These are phyloP conservation scores for Calcarisporium arbuscula DNA, from an alignment of 2,329 filamentous ascomycete species.

Conservation along the genomic window DNA sequence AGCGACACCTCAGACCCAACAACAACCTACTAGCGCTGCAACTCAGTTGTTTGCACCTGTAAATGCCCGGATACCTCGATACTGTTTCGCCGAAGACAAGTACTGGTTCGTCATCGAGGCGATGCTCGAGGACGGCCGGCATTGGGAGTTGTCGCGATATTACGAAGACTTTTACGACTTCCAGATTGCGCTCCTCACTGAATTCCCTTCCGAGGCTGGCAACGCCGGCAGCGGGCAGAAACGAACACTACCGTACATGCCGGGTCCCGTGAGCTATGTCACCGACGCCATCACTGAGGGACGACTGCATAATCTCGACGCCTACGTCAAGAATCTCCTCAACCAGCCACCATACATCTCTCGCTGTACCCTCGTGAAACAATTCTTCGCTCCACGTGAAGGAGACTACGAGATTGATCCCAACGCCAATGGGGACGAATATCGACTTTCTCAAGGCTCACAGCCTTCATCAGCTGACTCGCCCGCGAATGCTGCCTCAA, in stretches of 20 bases:
- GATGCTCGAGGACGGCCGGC: constrained; percentile 78
- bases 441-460: constrained; percentile 66
- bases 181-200: constrained; percentile 88
- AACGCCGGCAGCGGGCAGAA: constrained; percentile 73
- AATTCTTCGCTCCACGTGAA: constrained; percentile 84
- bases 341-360: constrained; percentile 79
- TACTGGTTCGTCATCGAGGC: constrained; percentile 92
- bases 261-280: constrained; percentile 92
- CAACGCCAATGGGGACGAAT: constrained; percentile 66
- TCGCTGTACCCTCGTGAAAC: constrained; percentile 74
- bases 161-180: constrained; percentile 99
- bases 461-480: constrained; percentile 61
- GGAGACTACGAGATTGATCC: constrained; percentile 92
- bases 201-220: constrained; percentile 87
- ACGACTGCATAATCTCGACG: constrained; percentile 84
- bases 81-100: constrained; percentile 94
- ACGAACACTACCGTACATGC: constrained; percentile 92
- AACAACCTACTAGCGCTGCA: constrained; percentile 31
- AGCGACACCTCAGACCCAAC: constrained; percentile 28
- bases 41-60: constrained; percentile 67
- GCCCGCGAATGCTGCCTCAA: constrained; percentile 51
- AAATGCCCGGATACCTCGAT: constrained; percentile 79
- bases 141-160: constrained; percentile 89
- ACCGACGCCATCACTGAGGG: constrained; percentile 97
- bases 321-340: constrained; percentile 90